Evolutionary conservation across 805 yeast species (phyloP), one percentile per base, ranked within the genome.

Genomic region (Saturnispora silvae): DNA sequence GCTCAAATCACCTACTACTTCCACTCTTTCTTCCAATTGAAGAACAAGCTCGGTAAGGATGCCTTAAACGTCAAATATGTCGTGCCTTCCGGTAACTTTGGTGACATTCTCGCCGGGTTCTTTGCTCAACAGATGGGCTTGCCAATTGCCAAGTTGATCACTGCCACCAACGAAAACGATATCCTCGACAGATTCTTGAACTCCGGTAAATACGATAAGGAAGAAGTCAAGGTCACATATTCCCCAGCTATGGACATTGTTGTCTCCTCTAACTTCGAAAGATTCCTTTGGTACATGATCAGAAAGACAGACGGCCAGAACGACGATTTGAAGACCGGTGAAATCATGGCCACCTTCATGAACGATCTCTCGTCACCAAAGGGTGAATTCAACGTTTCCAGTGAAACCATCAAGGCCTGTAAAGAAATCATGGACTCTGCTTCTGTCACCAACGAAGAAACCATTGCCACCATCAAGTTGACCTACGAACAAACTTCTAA

Each of bases 241-340:
- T 84, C 96, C 2, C 99, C 99, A 45, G 99, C 99, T 31, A 92
- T 92, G 99, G 99, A 92, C 60, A 92, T 92, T 52, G 72, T 85
- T 51, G 84, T 92, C 40, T 85, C 96, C 14, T 82, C 95, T 20
- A 92, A 92, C 62, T 92, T 92, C 54, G 99, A 92, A 68, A 81
- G 99, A 63, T 75, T 87, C 56, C 67, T 92, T 48, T 92, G 98
- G 98, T 86, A 83, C 56, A 72, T 87, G 56, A 82, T 87, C 20
- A 76, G 87, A 57, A 79, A 81, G 51, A 70, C 80, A 39, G 66
- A 70, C 29, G 75, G 80, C 18, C 60, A 56, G 27, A 67, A 71
- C 41, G 77, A 77, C 48, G 70, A 75, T 44, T 50, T 52, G 31
- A 72, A 72, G 55, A 92, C 98, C 10, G 96, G 97, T 47, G 61